A percentile compares a stretch with the other conserved stretches of the same genome.
Conservation (phyloP, 495 filamentous ascomycete species). For the Aspergillus wentii region DNA sequence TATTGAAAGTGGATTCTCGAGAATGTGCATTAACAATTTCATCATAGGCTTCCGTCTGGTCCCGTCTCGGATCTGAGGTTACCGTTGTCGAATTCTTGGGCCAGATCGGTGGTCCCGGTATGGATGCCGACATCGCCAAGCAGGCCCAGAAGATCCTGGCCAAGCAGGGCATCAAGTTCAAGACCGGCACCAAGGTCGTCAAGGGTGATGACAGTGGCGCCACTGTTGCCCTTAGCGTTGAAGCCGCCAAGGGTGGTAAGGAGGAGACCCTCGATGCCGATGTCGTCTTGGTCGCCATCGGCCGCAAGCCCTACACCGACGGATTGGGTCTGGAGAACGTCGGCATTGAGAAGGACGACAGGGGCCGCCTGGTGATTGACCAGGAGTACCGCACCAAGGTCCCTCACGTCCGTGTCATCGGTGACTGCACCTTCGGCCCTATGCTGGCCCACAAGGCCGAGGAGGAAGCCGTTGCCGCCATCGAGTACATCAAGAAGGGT, state of each 20-base stretch:
- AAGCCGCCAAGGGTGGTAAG: conserved; percentile 96
- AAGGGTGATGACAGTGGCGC: conserved; percentile 77
- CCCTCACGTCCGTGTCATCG: conserved; percentile 93
- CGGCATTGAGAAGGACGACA: conserved; percentile 89
- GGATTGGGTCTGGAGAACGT: conserved; percentile 91
- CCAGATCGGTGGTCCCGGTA: conserved; percentile 95
- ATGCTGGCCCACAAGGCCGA: conserved; percentile 99
- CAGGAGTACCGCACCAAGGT: conserved; percentile 97
- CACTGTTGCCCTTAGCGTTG: conserved; percentile 71
- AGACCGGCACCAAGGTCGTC: conserved; percentile 90
- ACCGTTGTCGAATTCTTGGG: conserved; percentile 95
- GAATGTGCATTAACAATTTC: conserved; percentile 2
- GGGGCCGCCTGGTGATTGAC: conserved; percentile 92
- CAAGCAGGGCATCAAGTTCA: conserved; percentile 99
- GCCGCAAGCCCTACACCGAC: conserved; percentile 88
- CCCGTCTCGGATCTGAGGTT: conserved; percentile 84
- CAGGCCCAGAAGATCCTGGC: conserved; percentile 83
- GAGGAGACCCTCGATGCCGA: conserved; percentile 87
- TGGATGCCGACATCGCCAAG: conserved; percentile 95
- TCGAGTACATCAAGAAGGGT: conserved; percentile 96
- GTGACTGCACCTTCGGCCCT: conserved; percentile 95
- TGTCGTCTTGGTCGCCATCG: conserved; percentile 95
- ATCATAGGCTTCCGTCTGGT: conserved; percentile 91
- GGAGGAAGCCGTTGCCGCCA: conserved; percentile 89
- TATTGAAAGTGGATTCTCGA: background rate